A percentile compares a stretch with the other conserved stretches of the same genome.
phyloP scores from a whole-genome alignment of 1,284 basidiomycete species.

The Cystobasidiaceae sp. region DNA sequence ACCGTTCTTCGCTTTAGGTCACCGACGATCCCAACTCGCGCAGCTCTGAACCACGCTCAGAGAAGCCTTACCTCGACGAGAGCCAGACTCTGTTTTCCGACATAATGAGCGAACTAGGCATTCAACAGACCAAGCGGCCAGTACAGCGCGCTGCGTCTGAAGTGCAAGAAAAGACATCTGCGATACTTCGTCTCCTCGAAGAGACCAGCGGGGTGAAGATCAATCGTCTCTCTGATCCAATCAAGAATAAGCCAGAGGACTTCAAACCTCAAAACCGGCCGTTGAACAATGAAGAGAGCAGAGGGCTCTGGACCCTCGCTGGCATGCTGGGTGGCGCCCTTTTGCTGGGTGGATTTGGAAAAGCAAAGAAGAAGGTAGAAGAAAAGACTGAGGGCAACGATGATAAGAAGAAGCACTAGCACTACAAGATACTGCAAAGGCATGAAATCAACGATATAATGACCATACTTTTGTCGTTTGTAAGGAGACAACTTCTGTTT shows the following conservation, averaged over 20 bases:
- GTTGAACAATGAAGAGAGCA: conserved; percentile 42
- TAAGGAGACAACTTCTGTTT: too few species aligned
- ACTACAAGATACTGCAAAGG: too few species aligned
- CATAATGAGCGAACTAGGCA: conserved; percentile 9
- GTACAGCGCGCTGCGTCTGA: neutral
- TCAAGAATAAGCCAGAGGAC: conserved; percentile 4
- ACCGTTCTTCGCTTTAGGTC: neutral
- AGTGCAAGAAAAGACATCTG: conserved; percentile 1
- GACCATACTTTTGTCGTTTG: too few species aligned
- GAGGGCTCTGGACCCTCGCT: conserved; percentile 41
- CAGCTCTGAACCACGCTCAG: conserved; percentile 11
- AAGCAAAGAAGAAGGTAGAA: conserved; percentile 21
- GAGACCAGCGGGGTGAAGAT: conserved; percentile 19
- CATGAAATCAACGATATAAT: too few species aligned
- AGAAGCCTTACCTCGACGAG: neutral
- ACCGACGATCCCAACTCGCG: conserved; percentile 26
- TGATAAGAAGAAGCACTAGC: neutral
- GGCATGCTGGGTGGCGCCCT: conserved; percentile 43
- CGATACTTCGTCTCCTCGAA: neutral
- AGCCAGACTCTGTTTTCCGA: conserved; percentile 6
- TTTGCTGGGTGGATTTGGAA: conserved; percentile 39
- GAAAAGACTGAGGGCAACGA: neutral
- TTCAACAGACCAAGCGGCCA: neutral
- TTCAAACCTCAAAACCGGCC: conserved; percentile 36
- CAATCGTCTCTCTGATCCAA: neutral